These are phyloP conservation scores for Clathrospora elynae DNA, from an alignment of 2,329 filamentous ascomycete species.

Conservation along the genomic window DNA sequence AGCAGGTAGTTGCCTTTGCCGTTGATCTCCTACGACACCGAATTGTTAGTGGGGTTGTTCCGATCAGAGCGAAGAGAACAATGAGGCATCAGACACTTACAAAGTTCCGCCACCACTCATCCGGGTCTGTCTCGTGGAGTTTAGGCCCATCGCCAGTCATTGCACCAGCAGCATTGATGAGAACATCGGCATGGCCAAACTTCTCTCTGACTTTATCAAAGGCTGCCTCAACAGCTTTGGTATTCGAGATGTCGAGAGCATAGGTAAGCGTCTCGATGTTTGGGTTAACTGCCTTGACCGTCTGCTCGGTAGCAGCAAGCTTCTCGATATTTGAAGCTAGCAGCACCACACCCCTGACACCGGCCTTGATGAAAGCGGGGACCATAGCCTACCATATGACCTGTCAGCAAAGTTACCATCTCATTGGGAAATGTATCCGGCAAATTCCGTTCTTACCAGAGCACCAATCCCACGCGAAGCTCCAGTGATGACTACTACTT, in stretches of 20 bases:
- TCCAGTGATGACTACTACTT: conserved; percentile 50
- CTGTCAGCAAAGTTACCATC: conserved; percentile 1
- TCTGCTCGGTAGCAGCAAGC: conserved; percentile 30
- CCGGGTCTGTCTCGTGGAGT: conserved; percentile 23
- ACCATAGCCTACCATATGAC: conserved; percentile 33
- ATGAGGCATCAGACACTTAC: conserved; percentile 9
- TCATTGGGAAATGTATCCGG: background rate
- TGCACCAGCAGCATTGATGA: conserved; percentile 25
- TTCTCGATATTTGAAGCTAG: conserved; percentile 34
- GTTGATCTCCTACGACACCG: conserved; percentile 39
- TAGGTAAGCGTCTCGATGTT: conserved; percentile 38
- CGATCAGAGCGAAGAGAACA: background rate
- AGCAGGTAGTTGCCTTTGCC: conserved; percentile 41
- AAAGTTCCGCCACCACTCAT: conserved; percentile 26
- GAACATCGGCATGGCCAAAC: conserved; percentile 25
- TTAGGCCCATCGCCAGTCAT: conserved; percentile 17
- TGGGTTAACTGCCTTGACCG: conserved; percentile 36
- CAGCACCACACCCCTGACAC: conserved; percentile 42
- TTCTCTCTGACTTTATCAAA: conserved; percentile 21
- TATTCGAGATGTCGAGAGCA: conserved; percentile 36
- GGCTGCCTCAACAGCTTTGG: conserved; percentile 20
- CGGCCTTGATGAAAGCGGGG: conserved; percentile 44
- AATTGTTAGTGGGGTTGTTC: background rate
- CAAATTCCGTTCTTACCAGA: conserved; percentile 13
- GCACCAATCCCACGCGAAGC: conserved; percentile 49